A percentile compares a stretch with the other conserved stretches of the same genome.
These are phyloP conservation scores for Fusarium mexicanum DNA, from an alignment of 2,329 filamentous ascomycete genomes.

Conservation along the genomic window DNA sequence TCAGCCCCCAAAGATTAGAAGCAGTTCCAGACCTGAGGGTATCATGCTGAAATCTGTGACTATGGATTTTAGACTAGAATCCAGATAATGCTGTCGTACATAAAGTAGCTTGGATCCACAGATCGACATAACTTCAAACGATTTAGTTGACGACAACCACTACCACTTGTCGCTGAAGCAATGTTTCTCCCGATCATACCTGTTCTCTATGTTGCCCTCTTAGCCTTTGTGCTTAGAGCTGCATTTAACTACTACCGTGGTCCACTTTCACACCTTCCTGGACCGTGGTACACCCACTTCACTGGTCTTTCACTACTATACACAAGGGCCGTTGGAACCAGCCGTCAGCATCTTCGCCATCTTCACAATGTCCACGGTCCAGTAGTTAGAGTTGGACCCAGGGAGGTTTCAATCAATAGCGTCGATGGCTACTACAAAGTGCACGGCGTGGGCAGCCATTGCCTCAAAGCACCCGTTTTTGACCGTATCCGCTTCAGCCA, in stretches of 20 bases:
- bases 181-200: background rate
- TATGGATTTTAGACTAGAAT: too few species aligned
- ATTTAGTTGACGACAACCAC: background rate
- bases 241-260: background rate
- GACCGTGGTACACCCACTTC: slow-evolving; percentile 4
- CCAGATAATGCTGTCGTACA: background rate
- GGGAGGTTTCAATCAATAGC: slow-evolving; percentile 2
- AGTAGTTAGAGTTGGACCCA: background rate
- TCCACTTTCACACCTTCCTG: background rate
- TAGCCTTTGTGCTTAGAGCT: background rate
- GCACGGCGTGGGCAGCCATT: slow-evolving; percentile 4
- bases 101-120: background rate
- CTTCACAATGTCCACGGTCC: background rate
- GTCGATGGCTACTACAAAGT: slow-evolving; percentile 15
- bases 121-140: background rate
- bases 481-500: slow-evolving; percentile 12
- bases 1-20: background rate
- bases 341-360: background rate
- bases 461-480: slow-evolving; percentile 5
- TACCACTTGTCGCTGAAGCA: too few species aligned
- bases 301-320: background rate
- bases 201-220: background rate
- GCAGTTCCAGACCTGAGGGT: background rate
- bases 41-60: background rate
- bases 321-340: background rate